Conservation (phyloP, 768 basidiomycete species). For the Galerina sulciceps region DNA sequence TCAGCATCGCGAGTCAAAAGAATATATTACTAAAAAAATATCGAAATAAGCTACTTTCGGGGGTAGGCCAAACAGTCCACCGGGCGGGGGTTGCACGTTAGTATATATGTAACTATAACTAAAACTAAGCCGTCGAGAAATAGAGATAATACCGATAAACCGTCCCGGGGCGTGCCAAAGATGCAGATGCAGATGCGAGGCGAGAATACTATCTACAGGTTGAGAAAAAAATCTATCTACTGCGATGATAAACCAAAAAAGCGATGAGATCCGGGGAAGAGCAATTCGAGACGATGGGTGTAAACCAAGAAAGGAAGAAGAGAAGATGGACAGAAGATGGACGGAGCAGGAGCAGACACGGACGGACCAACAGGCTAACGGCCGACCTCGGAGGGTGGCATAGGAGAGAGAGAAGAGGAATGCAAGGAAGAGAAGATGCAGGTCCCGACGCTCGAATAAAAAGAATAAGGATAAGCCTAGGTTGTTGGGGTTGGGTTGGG, state of each 20-base stretch:
- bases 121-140: too few species aligned
- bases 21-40: conserved; percentile 16
- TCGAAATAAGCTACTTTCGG: conserved; percentile 18
- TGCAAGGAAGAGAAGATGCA: neutral
- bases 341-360: neutral
- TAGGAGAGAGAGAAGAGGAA: conserved; percentile 2
- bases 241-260: neutral
- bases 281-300: neutral
- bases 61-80: neutral
- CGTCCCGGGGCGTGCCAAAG: conserved; percentile 5
- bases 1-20: neutral
- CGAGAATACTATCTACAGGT: neutral
- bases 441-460: conserved; percentile 4
- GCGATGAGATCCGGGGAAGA: neutral
- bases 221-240: conserved; percentile 1
- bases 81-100: neutral
- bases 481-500: neutral
- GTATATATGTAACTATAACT: conserved; percentile 1
- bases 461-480: conserved; percentile 14
- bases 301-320: neutral
- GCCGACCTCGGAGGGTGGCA: neutral
- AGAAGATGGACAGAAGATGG: neutral
- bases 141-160: neutral
- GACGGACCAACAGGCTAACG: neutral
- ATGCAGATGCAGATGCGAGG: too few species aligned